Percentiles rank a stretch among this genome's conserved stretches.
phyloP scores from a whole-genome alignment of 2,329 filamentous ascomycete species.

The Neonectria coccinea region DNA sequence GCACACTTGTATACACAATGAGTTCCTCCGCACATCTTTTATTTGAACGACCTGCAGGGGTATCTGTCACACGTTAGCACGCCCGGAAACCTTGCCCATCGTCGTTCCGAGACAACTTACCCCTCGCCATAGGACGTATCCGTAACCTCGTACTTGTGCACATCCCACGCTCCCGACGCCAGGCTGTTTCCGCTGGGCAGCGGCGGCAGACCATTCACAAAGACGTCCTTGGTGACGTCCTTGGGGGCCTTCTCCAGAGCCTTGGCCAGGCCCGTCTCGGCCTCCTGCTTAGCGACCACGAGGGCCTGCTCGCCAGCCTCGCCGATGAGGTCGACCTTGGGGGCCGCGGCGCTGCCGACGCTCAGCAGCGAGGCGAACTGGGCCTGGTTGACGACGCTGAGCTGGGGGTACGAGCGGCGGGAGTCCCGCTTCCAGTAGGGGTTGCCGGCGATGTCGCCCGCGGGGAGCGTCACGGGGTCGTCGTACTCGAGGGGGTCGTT shows the following conservation, averaged over 20 bases:
- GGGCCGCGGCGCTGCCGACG: conserved; percentile 83
- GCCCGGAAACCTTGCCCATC: background rate
- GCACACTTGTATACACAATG: conserved; percentile 48
- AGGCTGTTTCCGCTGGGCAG: conserved; percentile 77
- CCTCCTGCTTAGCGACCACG: conserved; percentile 80
- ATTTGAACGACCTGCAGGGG: conserved; percentile 73
- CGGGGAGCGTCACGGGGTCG: conserved; percentile 69
- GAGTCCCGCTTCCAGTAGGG: conserved; percentile 87
- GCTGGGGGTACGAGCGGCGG: conserved; percentile 83
- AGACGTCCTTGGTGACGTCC: conserved; percentile 73
- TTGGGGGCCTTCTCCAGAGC: conserved; percentile 71
- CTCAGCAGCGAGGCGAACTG: conserved; percentile 87
- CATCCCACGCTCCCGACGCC: conserved; percentile 66
- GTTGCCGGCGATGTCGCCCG: conserved; percentile 58
- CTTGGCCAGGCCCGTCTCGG: conserved; percentile 77
- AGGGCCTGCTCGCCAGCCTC: conserved; percentile 73
- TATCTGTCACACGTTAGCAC: conserved; percentile 60
- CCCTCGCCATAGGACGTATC: conserved; percentile 77
- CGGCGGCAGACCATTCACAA: conserved; percentile 86
- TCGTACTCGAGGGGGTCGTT: conserved; percentile 53
- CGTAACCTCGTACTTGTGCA: conserved; percentile 75
- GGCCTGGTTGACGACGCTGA: conserved; percentile 83
- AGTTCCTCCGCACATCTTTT: conserved; percentile 41
- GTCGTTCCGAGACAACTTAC: conserved; percentile 63
- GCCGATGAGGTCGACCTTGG: conserved; percentile 84